Conservation (phyloP, 1,139 yeast genomes). For the Eremothecium coryli region DNA sequence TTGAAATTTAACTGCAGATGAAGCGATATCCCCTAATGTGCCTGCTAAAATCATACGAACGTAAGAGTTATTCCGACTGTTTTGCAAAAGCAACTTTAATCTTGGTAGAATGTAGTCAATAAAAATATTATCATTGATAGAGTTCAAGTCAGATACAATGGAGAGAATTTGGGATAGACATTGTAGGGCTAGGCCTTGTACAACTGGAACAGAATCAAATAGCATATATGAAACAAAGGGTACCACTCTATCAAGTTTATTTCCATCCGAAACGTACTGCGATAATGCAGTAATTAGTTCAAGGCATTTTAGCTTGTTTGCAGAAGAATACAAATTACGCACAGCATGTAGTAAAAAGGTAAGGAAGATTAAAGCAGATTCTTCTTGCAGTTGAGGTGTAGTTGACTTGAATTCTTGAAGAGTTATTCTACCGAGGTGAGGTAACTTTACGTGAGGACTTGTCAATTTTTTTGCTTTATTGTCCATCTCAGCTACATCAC, state of each 20-base stretch:
- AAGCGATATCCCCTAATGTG: slow-evolving; percentile 62
- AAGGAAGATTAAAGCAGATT: slow-evolving; percentile 48
- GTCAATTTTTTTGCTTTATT: slow-evolving; percentile 2
- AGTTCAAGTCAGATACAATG: slow-evolving; percentile 60
- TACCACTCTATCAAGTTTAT: slow-evolving; percentile 72
- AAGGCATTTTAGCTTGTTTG: slow-evolving; percentile 60
- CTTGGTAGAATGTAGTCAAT: slow-evolving; percentile 79
- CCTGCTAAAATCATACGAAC: slow-evolving; percentile 63
- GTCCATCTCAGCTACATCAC: slow-evolving; percentile 9
- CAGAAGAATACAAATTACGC: slow-evolving; percentile 54
- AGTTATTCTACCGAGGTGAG: slow-evolving; percentile 10
- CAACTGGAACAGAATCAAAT: slow-evolving; percentile 47
- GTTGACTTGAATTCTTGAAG: slow-evolving; percentile 6
- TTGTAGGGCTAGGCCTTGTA: slow-evolving; percentile 52
- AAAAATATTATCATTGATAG: slow-evolving; percentile 66
- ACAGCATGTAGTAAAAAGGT: slow-evolving; percentile 56
- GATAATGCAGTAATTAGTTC: slow-evolving; percentile 70
- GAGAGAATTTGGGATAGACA: slow-evolving; percentile 52
- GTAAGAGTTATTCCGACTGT: slow-evolving; percentile 34
- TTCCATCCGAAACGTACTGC: slow-evolving; percentile 71
- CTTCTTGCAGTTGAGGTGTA: slow-evolving; percentile 2
- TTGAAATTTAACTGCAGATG: slow-evolving; percentile 52
- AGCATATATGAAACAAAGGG: slow-evolving; percentile 59
- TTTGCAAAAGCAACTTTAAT: slow-evolving; percentile 39
- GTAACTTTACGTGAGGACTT: slow-evolving; percentile 1